phyloP scores from a whole-genome alignment of 352 stramenopile species.

The Pythium aphanidermatum region DNA sequence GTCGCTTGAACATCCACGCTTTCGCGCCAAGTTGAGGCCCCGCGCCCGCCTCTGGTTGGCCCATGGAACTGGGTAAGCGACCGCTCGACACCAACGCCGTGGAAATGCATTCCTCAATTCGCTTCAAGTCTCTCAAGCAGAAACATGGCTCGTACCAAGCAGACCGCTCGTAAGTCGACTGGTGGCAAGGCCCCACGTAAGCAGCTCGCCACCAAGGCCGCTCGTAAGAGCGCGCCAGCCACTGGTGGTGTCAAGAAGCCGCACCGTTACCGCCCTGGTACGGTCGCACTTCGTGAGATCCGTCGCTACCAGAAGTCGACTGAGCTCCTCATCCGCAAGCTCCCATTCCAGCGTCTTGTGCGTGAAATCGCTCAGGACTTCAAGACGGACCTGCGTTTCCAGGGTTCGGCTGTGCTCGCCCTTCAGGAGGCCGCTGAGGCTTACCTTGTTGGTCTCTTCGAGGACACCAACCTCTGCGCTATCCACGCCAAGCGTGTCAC shows the following conservation, averaged over 20 bases:
- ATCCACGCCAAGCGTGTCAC: constrained; percentile 93
- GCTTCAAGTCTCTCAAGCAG: constrained; percentile 28
- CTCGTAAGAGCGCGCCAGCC: constrained; percentile 88
- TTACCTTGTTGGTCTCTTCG: constrained; percentile 77
- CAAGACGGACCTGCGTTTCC: constrained; percentile 88
- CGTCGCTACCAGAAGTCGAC: constrained; percentile 95
- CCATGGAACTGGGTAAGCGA: no score
- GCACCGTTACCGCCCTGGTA: constrained; percentile 78
- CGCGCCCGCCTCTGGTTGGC: neutral
- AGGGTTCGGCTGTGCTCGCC: constrained; percentile 78
- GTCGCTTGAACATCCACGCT: no score
- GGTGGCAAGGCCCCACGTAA: constrained; percentile 93
- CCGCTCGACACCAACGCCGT: no score
- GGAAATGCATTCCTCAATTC: constrained; percentile 50
- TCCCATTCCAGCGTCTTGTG: constrained; percentile 96
- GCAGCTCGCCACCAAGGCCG: constrained; percentile 91
- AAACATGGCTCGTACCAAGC: constrained; percentile 95
- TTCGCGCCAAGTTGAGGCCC: no score
- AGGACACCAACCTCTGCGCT: constrained; percentile 92
- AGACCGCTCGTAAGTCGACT: constrained; percentile 94
- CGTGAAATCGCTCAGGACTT: constrained; percentile 87
- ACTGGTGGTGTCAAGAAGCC: constrained; percentile 93
- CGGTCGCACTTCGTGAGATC: constrained; percentile 95
- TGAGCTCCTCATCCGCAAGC: constrained; percentile 94
- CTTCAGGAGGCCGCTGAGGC: constrained; percentile 87